Evolutionary conservation across 1,284 basidiomycete genomes (phyloP).

Genomic region (Ceratobasidium sp.): DNA sequence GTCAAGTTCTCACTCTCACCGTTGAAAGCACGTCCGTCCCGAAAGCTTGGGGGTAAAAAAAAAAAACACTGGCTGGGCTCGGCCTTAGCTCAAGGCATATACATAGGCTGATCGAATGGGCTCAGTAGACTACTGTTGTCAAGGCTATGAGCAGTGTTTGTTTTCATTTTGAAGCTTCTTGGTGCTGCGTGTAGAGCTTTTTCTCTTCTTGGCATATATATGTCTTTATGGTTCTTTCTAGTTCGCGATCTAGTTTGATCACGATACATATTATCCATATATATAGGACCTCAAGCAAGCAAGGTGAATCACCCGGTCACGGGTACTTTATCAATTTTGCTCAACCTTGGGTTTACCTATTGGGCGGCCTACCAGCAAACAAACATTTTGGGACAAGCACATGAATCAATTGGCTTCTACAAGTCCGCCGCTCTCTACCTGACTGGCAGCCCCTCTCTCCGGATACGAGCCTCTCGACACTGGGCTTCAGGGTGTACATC

Average conservation of each 20-base stretch:
- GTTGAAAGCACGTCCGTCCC: not conserved
- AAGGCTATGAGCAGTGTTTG: not conserved
- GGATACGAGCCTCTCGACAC: not conserved
- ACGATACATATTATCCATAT: too few relatives aligned
- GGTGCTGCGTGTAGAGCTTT: too few relatives aligned
- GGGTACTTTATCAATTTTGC: not conserved
- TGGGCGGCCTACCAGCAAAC: not conserved
- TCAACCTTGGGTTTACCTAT: not conserved
- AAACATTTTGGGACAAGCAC: not conserved
- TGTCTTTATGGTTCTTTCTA: too few relatives aligned
- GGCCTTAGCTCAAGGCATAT: not conserved
- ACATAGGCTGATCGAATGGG: not conserved
- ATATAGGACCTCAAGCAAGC: not conserved
- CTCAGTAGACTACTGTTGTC: not conserved
- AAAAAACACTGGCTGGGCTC: too few relatives aligned
- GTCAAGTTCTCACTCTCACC: not conserved
- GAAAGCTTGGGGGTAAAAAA: not conserved
- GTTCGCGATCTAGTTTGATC: too few relatives aligned
- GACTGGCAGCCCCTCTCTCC: not conserved
- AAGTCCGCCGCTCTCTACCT: not conserved
- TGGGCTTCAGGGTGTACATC: slow-evolving; percentile 10
- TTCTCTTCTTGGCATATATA: too few relatives aligned
- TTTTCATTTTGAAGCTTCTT: not conserved
- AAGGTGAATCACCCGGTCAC: not conserved
- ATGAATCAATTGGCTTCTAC: not conserved